These are phyloP conservation scores for Solanum chacoense DNA, from an alignment of 305 asterid species.

Conservation along the genomic window DNA sequence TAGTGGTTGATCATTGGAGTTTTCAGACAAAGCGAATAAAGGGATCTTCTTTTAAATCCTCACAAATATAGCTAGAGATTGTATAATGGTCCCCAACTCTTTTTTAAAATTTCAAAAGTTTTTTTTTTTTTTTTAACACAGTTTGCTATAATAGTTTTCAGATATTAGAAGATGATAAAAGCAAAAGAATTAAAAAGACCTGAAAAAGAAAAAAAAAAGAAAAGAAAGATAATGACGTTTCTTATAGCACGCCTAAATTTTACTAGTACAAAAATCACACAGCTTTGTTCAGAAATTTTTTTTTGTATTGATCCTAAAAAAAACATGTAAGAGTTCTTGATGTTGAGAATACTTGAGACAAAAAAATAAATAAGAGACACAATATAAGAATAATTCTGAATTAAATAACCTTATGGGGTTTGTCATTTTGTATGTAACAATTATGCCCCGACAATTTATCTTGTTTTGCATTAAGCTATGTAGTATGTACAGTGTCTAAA, in stretches of 20 bases:
- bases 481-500: background rate
- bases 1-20: constrained; percentile 19
- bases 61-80: background rate
- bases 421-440: background rate
- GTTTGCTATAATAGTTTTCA: background rate
- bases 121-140: background rate
- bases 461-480: background rate
- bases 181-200: constrained; percentile 19
- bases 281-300: background rate
- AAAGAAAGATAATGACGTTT: background rate
- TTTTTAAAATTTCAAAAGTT: background rate
- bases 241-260: background rate
- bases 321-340: constrained; percentile 10
- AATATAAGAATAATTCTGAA: constrained; percentile 1
- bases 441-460: constrained; percentile 7
- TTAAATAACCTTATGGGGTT: background rate
- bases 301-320: background rate
- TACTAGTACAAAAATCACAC: background rate
- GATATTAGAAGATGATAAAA: background rate
- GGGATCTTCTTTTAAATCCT: constrained; percentile 11
- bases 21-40: constrained; percentile 62
- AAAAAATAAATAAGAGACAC: constrained; percentile 12
- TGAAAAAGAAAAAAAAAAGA: background rate
- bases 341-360: constrained; percentile 37
- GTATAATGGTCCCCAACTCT: constrained; percentile 25